Evolutionary conservation across 257 asterid genomes (phyloP).

Genomic region (Solanum pimpinellifolium): DNA sequence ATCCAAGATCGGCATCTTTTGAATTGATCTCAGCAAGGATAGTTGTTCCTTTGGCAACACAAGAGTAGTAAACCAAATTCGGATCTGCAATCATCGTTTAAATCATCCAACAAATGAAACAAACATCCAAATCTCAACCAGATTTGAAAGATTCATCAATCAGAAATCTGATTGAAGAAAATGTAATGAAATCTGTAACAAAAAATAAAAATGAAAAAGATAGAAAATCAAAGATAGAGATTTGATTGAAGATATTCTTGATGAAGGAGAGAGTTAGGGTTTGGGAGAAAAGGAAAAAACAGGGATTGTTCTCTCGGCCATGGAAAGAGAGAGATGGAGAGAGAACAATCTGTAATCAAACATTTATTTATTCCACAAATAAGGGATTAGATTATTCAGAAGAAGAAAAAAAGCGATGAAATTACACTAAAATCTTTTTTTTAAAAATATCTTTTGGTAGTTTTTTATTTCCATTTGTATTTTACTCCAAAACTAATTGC

Average conservation of each 20-base stretch:
- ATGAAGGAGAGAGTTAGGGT: neutral
- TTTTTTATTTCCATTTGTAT: neutral
- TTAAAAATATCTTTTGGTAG: neutral
- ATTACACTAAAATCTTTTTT: neutral
- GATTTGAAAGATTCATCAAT: neutral
- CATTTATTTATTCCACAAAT: neutral
- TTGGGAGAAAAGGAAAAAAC: neutral
- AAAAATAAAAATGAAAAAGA: neutral
- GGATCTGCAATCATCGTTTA: conserved; percentile 46
- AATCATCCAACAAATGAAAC: neutral
- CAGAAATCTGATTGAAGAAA: neutral
- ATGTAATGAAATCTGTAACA: neutral
- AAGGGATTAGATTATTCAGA: neutral
- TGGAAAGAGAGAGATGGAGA: conserved; percentile 11
- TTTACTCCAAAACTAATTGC: neutral
- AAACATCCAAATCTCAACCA: neutral
- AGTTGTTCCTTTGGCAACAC: conserved; percentile 59
- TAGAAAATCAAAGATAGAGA: neutral
- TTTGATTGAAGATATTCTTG: neutral
- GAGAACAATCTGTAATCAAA: neutral
- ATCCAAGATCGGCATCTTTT: conserved; percentile 59
- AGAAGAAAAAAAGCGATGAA: neutral
- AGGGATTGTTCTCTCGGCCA: conserved; percentile 9
- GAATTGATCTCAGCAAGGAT: conserved; percentile 80
- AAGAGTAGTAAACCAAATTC: conserved; percentile 50